Evolutionary conservation across 306 rosid genomes (phyloP), one percentile per base, ranked within the genome.

Genomic region (Vicia villosa): DNA sequence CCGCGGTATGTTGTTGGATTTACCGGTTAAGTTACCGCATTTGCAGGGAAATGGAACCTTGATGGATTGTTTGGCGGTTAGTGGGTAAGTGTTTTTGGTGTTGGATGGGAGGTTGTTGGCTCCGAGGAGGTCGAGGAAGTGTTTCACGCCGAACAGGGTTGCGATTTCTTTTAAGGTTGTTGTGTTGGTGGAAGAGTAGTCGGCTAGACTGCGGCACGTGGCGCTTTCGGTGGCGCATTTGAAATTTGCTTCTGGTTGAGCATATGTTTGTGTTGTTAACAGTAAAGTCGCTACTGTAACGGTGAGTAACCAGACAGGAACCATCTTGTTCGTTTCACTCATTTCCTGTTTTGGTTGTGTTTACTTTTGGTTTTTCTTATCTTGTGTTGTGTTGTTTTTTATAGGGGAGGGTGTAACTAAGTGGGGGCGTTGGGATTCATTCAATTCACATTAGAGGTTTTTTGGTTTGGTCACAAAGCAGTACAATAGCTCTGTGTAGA

Each of bases 121-220:
- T 26, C 96, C 98, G 3, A 85, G 68, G 3, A 94, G 47, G 70
- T 79, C 69, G 20, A 47, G 56, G 45, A 85, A 51, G 74, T 87
- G 83, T 54, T 78, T 74, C 55, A 94, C 74, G 77, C 74, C 73
- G 92, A 90, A 94, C 55, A 90, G 97, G n/a, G 37, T 56, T 64
- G 57, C 47, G 77, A 93, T 81, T 77, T 59, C 11, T 14, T 51
- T 7, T 11, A 86, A 70, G 3, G 83, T 79, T 50, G 96, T 93
- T 34, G 22, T 10, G 82, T 93, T 88, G 3, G 36, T 58, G 37
- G 69, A 14, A 1, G 2, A 0, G 84, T 85, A 93, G 65, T 80
- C 88, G 6, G 86, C 45, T 7, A 93, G 72, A 0, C 81, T 70
- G 0, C 16, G 70, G 69, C 98, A 93, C 56, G 75, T 74, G 22